These are phyloP conservation scores for Picea sitchensis DNA, from an alignment of 75 land plant species.

Conservation along the genomic window DNA sequence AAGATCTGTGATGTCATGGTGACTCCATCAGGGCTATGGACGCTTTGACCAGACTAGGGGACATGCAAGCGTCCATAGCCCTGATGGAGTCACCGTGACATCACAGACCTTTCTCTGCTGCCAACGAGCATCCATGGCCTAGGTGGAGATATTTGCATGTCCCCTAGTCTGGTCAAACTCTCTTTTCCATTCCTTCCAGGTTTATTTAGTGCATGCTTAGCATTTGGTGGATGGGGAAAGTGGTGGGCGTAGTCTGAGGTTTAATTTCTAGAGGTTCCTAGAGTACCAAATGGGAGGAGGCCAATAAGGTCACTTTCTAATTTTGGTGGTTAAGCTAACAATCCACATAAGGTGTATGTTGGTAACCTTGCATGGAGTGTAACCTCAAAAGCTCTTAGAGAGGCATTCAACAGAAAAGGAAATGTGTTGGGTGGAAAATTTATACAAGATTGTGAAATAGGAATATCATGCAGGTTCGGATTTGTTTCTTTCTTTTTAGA, in stretches of 20 bases:
- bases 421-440: conserved; percentile 78
- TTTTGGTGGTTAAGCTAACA: conserved; percentile 23
- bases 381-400: conserved; percentile 40
- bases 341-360: conserved; percentile 64
- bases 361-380: conserved; percentile 89
- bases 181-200: too few relatives aligned
- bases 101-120: too few relatives aligned
- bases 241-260: conserved; percentile 63
- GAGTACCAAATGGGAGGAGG: conserved; percentile 13
- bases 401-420: conserved; percentile 14
- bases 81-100: too few relatives aligned
- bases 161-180: too few relatives aligned
- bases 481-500: too few relatives aligned
- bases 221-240: conserved; percentile 28
- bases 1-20: too few relatives aligned
- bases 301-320: background rate
- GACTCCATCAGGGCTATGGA: too few relatives aligned
- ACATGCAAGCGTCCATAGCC: too few relatives aligned
- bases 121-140: too few relatives aligned
- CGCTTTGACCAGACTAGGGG: too few relatives aligned
- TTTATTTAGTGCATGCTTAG: too few relatives aligned
- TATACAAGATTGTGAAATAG: conserved; percentile 59
- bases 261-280: conserved; percentile 79
- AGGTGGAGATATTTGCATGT: too few relatives aligned
- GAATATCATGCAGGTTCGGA: conserved; percentile 66